Evolutionary conservation across 2,329 filamentous ascomycete genomes (phyloP).

Genomic region (Aspergillus sclerotialis): DNA sequence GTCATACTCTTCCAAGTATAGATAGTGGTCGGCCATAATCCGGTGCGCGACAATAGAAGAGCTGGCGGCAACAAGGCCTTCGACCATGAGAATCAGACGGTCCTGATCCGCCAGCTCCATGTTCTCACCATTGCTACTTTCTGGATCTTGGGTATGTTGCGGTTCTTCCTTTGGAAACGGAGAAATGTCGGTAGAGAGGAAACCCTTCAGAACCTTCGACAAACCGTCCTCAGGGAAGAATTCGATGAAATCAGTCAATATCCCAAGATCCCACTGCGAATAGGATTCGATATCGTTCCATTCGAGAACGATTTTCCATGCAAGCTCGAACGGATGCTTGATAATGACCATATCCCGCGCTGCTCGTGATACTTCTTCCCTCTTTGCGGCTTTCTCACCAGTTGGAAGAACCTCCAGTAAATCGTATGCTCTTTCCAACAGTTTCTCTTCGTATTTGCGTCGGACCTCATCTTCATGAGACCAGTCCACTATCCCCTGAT

Average conservation of each 20-base stretch:
- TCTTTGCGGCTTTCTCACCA: constrained; percentile 63
- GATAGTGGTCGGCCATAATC: constrained; percentile 74
- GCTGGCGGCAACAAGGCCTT: constrained; percentile 56
- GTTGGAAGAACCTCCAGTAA: constrained; percentile 61
- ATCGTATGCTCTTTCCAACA: constrained; percentile 75
- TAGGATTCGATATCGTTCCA: constrained; percentile 76
- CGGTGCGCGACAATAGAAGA: constrained; percentile 77
- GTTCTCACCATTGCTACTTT: constrained; percentile 36
- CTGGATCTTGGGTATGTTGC: constrained; percentile 6
- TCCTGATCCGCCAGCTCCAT: constrained; percentile 64
- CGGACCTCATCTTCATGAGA: constrained; percentile 76
- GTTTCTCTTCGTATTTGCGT: constrained; percentile 81
- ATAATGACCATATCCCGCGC: constrained; percentile 94
- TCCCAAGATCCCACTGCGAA: constrained; percentile 66
- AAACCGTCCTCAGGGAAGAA: constrained; percentile 83
- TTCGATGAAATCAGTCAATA: constrained; percentile 72
- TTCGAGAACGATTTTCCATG: constrained; percentile 86
- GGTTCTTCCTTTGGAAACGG: constrained; percentile 49
- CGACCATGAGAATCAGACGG: constrained; percentile 70
- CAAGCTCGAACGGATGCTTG: constrained; percentile 79
- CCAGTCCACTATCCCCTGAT: constrained; percentile 84
- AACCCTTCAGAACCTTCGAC: constrained; percentile 73
- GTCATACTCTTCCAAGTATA: constrained; percentile 78
- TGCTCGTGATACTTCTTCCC: constrained; percentile 65
- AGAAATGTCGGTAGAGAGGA: constrained; percentile 73